Evolutionary conservation across 2,329 filamentous ascomycete genomes (phyloP).

Genomic region (Cladosporium sp.): DNA sequence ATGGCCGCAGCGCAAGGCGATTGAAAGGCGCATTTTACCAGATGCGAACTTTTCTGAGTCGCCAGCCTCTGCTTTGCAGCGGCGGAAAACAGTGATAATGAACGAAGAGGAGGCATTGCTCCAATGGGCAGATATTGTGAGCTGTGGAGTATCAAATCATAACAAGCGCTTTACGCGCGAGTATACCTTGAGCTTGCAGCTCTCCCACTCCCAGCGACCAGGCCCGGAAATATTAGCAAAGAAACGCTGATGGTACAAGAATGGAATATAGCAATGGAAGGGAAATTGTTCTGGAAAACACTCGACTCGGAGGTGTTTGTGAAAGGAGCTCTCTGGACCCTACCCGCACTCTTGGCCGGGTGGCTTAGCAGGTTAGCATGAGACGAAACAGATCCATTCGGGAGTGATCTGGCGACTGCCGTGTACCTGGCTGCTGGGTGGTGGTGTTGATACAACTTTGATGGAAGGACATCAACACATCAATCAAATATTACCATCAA

Average conservation of each 20-base stretch:
- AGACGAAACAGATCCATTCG: neutral
- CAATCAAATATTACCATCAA: neutral
- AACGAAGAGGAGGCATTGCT: constrained; percentile 18
- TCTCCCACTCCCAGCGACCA: neutral
- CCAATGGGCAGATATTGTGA: constrained; percentile 2
- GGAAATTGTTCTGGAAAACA: neutral
- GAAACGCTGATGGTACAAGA: neutral
- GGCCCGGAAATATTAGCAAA: neutral
- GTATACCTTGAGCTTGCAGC: neutral
- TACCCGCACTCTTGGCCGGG: constrained; percentile 4
- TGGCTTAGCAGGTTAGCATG: neutral
- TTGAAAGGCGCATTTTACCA: constrained; percentile 1
- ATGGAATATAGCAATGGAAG: neutral
- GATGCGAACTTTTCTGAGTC: neutral
- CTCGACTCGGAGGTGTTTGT: neutral
- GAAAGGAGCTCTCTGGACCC: constrained; percentile 6
- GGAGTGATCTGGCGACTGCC: neutral
- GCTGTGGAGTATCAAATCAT: constrained; percentile 18
- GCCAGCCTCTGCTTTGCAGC: neutral
- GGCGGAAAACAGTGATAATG: constrained; percentile 9
- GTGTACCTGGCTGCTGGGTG: neutral
- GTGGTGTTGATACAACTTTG: neutral
- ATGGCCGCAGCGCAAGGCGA: neutral
- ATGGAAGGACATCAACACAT: neutral
- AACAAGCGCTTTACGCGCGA: constrained; percentile 4